These are phyloP conservation scores for Phlegmacium glaucopus DNA, from an alignment of 768 basidiomycete species.

Conservation along the genomic window DNA sequence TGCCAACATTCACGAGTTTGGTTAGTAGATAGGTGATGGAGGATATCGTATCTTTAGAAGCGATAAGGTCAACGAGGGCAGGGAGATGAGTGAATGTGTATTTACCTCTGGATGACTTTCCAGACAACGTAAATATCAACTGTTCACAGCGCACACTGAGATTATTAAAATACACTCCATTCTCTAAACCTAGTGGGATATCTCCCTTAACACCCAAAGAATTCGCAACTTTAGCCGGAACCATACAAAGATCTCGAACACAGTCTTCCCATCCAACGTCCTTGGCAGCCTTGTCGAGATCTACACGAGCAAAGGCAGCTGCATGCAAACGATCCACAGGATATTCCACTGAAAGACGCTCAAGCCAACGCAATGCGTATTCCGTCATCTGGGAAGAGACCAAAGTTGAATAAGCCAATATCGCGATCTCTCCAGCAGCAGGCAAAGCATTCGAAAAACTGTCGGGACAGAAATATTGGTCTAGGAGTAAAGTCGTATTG, in stretches of 20 bases:
- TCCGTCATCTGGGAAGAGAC: conserved; percentile 43
- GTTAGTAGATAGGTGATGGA: conserved; percentile 53
- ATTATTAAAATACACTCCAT: conserved; percentile 52
- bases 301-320: conserved; percentile 36
- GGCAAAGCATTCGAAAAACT: conserved; percentile 47
- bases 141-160: conserved; percentile 51
- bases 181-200: conserved; percentile 49
- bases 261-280: conserved; percentile 71
- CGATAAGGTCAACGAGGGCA: conserved; percentile 7
- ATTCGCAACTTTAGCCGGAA: conserved; percentile 83
- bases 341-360: conserved; percentile 55
- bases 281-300: conserved; percentile 20
- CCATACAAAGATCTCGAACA: conserved; percentile 55
- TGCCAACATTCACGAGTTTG: conserved; percentile 66
- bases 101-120: conserved; percentile 38
- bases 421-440: conserved; percentile 49
- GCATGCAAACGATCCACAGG: conserved; percentile 65
- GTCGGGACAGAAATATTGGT: conserved; percentile 77
- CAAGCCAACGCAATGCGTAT: conserved; percentile 51
- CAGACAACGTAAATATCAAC: conserved; percentile 45
- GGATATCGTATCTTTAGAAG: conserved; percentile 31
- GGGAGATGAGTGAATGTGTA: neutral
- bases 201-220: conserved; percentile 41
- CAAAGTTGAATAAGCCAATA: conserved; percentile 64
- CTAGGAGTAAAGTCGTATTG: conserved; percentile 40